Evolutionary conservation across 148 eudicot species (phyloP), one percentile per base, ranked within the genome.

Genomic region (Mesembryanthemum crystallinum): DNA sequence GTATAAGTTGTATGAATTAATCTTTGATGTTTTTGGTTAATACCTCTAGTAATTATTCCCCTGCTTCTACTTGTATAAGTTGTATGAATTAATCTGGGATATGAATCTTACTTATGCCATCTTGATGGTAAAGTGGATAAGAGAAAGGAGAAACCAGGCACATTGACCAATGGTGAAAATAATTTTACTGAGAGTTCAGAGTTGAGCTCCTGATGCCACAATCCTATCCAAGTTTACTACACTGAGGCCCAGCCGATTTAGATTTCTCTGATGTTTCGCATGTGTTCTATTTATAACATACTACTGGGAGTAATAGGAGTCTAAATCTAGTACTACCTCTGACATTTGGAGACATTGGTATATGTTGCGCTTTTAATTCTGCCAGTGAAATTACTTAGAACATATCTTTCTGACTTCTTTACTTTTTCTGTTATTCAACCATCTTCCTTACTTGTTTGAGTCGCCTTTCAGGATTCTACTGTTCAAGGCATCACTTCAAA

Each of bases 381-480:
- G 27, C 51, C 63, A 45, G 35, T 75, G 33, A 73, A 29, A 24
- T 7, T 23, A 49, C 43, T 33, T 27, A 47, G 3, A n/a, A n/a
- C n/a, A n/a, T n/a, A n/a, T n/a, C n/a, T n/a, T n/a, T n/a, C n/a
- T n/a, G n/a, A n/a, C n/a, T n/a, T n/a, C n/a, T n/a, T n/a, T n/a
- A n/a, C n/a, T n/a, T n/a, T n/a, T n/a, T n/a, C n/a, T n/a, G n/a
- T n/a, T n/a, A n/a, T n/a, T n/a, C 3, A 35, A 51, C 5, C 17
- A 7, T 62, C 27, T 68, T 21, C 62, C 5, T 21, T 12, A 76
- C 60, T 65, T 72, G 43, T 54, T 73, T 63, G 78, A 20, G 67
- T 79, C 47, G 33, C 69, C 64, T 69, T 82, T 62, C 82, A 94
- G 98, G 93, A 84, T 72, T 84, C 66, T 70, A 61, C 73, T 79